A percentile compares a stretch with the other conserved stretches of the same genome.
phyloP scores from a whole-genome alignment of 2,329 filamentous ascomycete genomes.

The Berkeleyomyces basicola region DNA sequence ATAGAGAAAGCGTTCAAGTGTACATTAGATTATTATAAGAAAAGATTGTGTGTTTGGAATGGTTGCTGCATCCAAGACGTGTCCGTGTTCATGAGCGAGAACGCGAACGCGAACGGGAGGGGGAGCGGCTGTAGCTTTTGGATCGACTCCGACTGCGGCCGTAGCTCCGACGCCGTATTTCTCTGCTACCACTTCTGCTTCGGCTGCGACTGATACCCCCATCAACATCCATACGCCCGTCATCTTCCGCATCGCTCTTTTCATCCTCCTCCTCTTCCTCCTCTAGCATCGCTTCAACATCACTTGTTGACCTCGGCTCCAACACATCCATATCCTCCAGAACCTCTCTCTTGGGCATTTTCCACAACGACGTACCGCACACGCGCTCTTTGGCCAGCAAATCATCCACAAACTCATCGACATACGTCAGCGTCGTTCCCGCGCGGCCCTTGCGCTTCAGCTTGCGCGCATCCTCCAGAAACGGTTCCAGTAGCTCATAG shows the following conservation, averaged over 20 bases:
- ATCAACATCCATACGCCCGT: slow-evolving; percentile 17
- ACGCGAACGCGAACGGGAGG: not conserved
- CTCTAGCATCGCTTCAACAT: slow-evolving; percentile 55
- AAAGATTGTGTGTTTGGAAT: not conserved
- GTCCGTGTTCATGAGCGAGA: not conserved
- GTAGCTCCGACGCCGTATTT: not conserved
- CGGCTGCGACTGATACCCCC: not conserved
- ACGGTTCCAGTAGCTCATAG: slow-evolving; percentile 64
- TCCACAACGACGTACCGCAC: slow-evolving; percentile 83
- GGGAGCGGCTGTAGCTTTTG: slow-evolving; percentile 14
- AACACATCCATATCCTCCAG: slow-evolving; percentile 80
- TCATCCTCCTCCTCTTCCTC: slow-evolving; percentile 29
- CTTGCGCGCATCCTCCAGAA: slow-evolving; percentile 69
- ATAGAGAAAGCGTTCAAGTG: not conserved
- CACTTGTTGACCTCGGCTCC: slow-evolving; percentile 68
- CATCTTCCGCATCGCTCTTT: slow-evolving; percentile 13
- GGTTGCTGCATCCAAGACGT: not conserved
- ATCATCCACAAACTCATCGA: slow-evolving; percentile 92
- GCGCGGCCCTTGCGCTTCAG: slow-evolving; percentile 58
- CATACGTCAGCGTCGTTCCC: slow-evolving; percentile 57
- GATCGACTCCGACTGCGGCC: slow-evolving; percentile 15
- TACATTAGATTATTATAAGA: slow-evolving; percentile 3
- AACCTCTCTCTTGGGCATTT: slow-evolving; percentile 65
- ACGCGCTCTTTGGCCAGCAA: slow-evolving; percentile 75
- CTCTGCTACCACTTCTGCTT: not conserved